Conservation (phyloP, 164 flowering plant species). For the Cinnamomum chago region DNA sequence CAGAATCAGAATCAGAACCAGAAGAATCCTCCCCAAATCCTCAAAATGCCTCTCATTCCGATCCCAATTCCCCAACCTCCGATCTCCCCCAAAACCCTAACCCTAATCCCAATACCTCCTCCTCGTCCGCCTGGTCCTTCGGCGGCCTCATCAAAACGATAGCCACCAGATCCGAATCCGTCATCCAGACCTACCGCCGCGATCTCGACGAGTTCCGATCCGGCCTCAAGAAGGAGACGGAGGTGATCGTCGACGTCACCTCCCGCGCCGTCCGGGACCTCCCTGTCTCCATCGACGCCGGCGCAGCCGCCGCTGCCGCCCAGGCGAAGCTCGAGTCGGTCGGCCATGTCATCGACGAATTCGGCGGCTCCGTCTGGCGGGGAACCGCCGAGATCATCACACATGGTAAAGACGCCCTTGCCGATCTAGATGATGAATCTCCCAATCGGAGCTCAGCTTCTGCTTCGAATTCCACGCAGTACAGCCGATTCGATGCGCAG, state of each 20-base stretch:
- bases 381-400: constrained; percentile 60
- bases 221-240: constrained; percentile 67
- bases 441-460: constrained; percentile 16
- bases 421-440: constrained; percentile 21
- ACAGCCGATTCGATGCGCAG: constrained; percentile 59
- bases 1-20: not conserved
- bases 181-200: constrained; percentile 56
- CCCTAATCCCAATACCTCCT: not conserved
- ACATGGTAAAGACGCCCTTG: constrained; percentile 48
- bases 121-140: constrained; percentile 40
- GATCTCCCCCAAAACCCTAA: constrained; percentile 15
- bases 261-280: constrained; percentile 59
- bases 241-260: constrained; percentile 50
- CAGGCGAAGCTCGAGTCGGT: constrained; percentile 74
- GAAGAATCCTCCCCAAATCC: not conserved
- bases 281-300: constrained; percentile 57
- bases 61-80: not conserved
- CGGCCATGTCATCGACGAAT: constrained; percentile 69
- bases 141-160: constrained; percentile 59
- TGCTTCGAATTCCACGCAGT: constrained; percentile 24
- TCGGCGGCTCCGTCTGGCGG: constrained; percentile 61
- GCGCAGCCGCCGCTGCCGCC: constrained; percentile 54
- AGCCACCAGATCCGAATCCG: constrained; percentile 61
- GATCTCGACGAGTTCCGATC: constrained; percentile 76
- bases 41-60: not conserved